A percentile compares a stretch with the other conserved stretches of the same genome.
phyloP scores from a whole-genome alignment of 2,329 filamentous ascomycete species.

The Metarhizium humberi region DNA sequence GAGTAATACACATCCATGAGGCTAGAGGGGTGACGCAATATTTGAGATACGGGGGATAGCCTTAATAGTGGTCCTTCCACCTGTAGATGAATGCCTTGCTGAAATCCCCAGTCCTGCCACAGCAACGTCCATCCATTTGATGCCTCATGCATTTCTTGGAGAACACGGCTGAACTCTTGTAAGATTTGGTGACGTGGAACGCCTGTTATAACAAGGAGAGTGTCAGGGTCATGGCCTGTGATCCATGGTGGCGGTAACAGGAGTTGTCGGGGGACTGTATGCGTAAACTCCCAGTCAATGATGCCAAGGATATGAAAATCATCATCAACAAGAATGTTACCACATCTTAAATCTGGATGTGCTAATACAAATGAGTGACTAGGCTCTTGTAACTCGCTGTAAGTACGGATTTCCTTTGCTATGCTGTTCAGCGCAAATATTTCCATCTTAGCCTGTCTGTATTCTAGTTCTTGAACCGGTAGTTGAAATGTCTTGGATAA shows the following conservation, averaged over 20 bases:
- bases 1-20: too few relatives aligned
- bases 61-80: too few relatives aligned
- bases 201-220: background rate
- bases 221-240: slow-evolving; percentile 5
- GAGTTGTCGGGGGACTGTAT: slow-evolving; percentile 7
- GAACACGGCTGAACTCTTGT: background rate
- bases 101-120: background rate
- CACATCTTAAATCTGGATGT: background rate
- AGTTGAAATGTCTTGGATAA: background rate
- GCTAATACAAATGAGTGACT: background rate
- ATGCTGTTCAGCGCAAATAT: background rate
- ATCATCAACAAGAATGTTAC: background rate
- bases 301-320: slow-evolving; percentile 9
- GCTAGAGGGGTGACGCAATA: too few relatives aligned
- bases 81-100: background rate
- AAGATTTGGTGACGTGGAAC: background rate
- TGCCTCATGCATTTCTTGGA: background rate
- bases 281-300: slow-evolving; percentile 17
- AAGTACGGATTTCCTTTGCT: background rate
- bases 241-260: slow-evolving; percentile 12
- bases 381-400: background rate
- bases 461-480: background rate
- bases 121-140: background rate
- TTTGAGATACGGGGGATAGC: too few relatives aligned
- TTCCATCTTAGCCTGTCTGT: background rate